Evolutionary conservation across 2,329 filamentous ascomycete genomes (phyloP), one percentile per base, ranked within the genome.

Genomic region (Tolypocladium nubicola): DNA sequence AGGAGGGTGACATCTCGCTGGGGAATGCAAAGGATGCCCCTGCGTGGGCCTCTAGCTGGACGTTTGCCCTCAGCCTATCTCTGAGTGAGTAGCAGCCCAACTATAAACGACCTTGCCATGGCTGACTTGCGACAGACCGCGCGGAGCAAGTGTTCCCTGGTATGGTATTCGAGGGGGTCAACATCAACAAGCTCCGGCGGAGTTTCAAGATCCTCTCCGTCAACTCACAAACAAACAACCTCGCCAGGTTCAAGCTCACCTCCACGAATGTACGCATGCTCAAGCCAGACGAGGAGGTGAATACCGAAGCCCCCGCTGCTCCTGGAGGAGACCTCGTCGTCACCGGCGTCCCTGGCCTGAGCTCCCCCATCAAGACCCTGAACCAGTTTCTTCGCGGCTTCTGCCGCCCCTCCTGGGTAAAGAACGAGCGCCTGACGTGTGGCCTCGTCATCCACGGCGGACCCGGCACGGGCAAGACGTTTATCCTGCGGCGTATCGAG

Each of bases 381-480:
- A 93, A 95, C 68, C 69, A 76, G 41, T 84, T 85, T 54, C 77
- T 96, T 30, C 67, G 70, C 30, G 76, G 77, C 58, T 87, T 87
- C 63, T 77, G 76, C 52, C 67, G 69, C 1, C 65, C 65, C 1
- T 70, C 70, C 41, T 63, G 65, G 58, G 54, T 66, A 49, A 59
- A 66, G 57, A 58, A 65, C 57, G 65, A 73, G 61, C 62, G 66
- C 37, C 70, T 66, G 63, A 74, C 80, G 1, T 78, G 81, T 55
- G 84, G 84, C 0, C 79, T 94, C 40, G 78, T 94, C 30, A 76
- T 97, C 5, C 86, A 95, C 68, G 93, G 93, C 16, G 86, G 89
- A 21, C 83, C 84, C 60, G 92, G 93, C 13, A 95, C 89, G 0
- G 93, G 93, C 30, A 97, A 97, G 73, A 87, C 84, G 0, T 79